phyloP scores from a whole-genome alignment of 1,284 basidiomycete species.

The Ganoderma sinense region DNA sequence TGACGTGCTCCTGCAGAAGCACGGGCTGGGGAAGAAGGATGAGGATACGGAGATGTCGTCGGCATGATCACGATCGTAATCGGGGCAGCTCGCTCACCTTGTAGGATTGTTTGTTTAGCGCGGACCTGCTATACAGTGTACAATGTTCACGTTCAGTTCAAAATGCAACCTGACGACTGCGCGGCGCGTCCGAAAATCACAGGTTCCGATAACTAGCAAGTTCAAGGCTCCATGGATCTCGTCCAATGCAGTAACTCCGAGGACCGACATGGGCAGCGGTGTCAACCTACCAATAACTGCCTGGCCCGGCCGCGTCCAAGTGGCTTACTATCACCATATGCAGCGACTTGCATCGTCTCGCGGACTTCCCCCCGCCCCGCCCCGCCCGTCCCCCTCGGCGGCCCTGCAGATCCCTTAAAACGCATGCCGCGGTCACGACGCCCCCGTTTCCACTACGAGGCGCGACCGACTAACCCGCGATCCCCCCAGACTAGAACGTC shows the following conservation, averaged over 20 bases:
- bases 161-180: slow-evolving; percentile 1
- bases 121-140: slow-evolving; percentile 22
- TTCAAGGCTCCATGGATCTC: neutral
- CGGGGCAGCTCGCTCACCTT: slow-evolving; percentile 4
- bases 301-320: neutral
- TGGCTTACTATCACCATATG: neutral
- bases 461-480: neutral
- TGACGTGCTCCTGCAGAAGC: slow-evolving; percentile 83
- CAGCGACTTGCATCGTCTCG: neutral
- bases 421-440: neutral
- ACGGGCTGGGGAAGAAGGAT: slow-evolving; percentile 89
- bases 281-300: neutral
- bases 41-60: slow-evolving; percentile 78
- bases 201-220: neutral
- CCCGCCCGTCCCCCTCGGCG: neutral
- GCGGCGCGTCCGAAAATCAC: neutral
- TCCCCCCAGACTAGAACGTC: neutral
- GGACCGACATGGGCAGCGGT: neutral
- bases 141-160: slow-evolving; percentile 6
- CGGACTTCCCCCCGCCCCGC: neutral
- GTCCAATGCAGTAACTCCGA: neutral
- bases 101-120: slow-evolving; percentile 20
- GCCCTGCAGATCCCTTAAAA: neutral
- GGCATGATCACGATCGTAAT: slow-evolving; percentile 38
- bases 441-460: neutral